Conservation (phyloP, 768 basidiomycete species). For the Termitomyces sp. region DNA sequence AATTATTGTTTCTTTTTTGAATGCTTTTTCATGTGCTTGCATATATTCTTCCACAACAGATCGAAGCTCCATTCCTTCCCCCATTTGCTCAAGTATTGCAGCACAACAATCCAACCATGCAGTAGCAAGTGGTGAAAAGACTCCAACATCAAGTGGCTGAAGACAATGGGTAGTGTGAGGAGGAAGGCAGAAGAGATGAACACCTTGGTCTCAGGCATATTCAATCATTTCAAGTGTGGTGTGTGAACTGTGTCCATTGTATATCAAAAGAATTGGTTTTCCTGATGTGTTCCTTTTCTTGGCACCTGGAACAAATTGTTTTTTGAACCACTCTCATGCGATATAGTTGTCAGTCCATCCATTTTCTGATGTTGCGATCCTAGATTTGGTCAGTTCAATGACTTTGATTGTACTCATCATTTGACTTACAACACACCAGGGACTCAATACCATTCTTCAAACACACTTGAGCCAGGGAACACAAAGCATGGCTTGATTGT, state of each 20-base stretch:
- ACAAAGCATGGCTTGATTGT: no score
- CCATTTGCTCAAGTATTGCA: slow-evolving; percentile 15
- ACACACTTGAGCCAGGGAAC: not conserved
- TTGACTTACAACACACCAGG: not conserved
- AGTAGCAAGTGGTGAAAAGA: not conserved
- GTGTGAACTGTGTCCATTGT: slow-evolving; percentile 42
- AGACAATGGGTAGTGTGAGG: not conserved
- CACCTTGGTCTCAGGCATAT: no score
- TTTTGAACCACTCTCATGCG: slow-evolving; percentile 29
- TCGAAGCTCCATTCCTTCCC: not conserved
- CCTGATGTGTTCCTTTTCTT: no score
- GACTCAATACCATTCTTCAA: not conserved
- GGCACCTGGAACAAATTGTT: slow-evolving; percentile 32
- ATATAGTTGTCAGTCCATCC: not conserved
- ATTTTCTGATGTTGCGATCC: no score
- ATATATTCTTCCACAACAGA: not conserved
- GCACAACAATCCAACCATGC: not conserved
- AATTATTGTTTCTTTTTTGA: not conserved
- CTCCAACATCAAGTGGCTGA: not conserved
- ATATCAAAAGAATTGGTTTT: slow-evolving; percentile 32
- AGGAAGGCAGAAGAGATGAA: no score
- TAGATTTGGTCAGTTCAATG: no score
- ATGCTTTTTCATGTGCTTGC: not conserved
- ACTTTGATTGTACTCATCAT: no score
- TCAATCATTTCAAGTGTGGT: slow-evolving; percentile 16